Conservation (phyloP, 208 protist genomes). For the Trypanosoma theileri region DNA sequence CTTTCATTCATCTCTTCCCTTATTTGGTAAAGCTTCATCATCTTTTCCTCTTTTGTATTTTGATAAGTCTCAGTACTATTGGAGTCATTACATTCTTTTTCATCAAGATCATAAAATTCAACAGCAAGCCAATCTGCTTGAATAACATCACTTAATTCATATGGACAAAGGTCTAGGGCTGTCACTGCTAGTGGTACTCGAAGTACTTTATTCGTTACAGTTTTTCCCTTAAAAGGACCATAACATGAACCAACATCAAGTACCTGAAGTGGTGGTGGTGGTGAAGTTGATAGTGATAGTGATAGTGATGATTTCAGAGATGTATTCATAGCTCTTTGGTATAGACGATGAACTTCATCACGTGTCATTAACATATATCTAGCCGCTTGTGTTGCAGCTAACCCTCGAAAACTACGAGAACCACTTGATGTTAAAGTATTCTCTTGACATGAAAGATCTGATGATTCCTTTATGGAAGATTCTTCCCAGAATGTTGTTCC, state of each 20-base stretch:
- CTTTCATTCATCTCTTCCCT: neutral
- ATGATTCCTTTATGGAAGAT: neutral
- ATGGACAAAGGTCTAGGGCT: slow-evolving; percentile 65
- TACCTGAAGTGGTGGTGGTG: slow-evolving; percentile 40
- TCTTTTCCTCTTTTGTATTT: neutral
- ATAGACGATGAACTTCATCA: slow-evolving; percentile 7
- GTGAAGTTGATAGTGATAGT: slow-evolving; percentile 26
- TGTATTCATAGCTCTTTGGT: neutral
- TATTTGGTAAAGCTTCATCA: neutral
- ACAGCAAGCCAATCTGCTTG: slow-evolving; percentile 71
- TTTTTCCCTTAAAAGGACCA: slow-evolving; percentile 57
- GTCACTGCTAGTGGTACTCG: slow-evolving; percentile 58
- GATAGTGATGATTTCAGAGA: neutral
- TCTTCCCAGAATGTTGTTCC: neutral
- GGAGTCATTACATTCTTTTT: neutral
- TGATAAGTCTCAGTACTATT: neutral
- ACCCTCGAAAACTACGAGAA: neutral
- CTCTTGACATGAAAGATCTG: neutral
- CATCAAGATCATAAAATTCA: slow-evolving; percentile 36
- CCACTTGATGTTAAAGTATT: neutral
- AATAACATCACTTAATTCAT: slow-evolving; percentile 32
- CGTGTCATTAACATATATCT: slow-evolving; percentile 18
- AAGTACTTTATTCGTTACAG: slow-evolving; percentile 29
- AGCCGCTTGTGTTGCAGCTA: slow-evolving; percentile 11
- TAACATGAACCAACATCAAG: slow-evolving; percentile 88